Percentiles rank a stretch among this genome's conserved stretches.
These are phyloP conservation scores for Talaromyces liani DNA, from an alignment of 495 filamentous ascomycete genomes.

Conservation along the genomic window DNA sequence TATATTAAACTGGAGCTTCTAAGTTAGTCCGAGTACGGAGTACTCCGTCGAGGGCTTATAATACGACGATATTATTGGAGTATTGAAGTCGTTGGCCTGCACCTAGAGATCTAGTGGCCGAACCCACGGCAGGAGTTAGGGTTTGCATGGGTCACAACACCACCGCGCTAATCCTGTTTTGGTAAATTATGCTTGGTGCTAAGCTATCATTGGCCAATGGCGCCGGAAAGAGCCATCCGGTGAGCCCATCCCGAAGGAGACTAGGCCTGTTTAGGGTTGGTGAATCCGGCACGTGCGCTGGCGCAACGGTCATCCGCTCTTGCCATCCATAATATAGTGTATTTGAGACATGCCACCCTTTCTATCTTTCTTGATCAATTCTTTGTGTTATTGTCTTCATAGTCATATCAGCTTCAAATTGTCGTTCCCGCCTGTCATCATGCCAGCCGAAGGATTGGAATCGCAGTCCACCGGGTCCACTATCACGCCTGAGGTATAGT, in stretches of 20 bases:
- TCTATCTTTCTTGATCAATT: not conserved
- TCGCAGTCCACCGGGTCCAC: not conserved
- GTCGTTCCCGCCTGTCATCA: not conserved
- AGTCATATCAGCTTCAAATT: not conserved
- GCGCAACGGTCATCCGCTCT: not conserved
- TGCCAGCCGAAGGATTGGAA: not conserved
- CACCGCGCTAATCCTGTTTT: not conserved
- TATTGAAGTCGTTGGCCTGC: not conserved
- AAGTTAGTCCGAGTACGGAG: not conserved
- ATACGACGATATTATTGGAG: not conserved
- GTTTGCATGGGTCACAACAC: not conserved
- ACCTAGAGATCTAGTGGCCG: not conserved
- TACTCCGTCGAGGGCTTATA: not conserved
- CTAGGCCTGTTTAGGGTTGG: not conserved
- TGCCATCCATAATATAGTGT: not conserved
- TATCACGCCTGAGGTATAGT: not conserved
- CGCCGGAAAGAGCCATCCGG: not conserved
- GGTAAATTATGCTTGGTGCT: not conserved
- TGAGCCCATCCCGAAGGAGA: not conserved
- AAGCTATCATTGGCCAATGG: not conserved
- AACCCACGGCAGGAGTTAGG: not conserved
- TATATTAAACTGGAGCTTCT: not conserved
- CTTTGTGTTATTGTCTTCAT: not conserved
- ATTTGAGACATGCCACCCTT: not conserved
- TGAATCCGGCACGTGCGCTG: not conserved